Conservation (phyloP, 208 protist genomes). For the Leishmania martiniquensis region DNA sequence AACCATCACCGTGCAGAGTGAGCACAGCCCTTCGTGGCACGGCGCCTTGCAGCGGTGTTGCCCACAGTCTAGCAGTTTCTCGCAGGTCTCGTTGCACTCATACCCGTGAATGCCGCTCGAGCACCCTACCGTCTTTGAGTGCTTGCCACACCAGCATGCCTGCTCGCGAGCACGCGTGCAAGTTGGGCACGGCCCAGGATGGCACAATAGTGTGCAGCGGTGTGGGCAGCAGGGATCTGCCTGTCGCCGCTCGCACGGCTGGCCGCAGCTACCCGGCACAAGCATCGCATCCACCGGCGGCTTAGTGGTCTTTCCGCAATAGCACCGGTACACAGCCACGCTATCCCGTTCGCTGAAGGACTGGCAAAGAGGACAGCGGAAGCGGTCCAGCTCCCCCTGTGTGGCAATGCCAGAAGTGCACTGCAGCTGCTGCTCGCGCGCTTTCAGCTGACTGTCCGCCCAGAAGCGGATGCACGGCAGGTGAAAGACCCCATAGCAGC, state of each 20-base stretch:
- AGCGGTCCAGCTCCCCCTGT: slow-evolving; percentile 36
- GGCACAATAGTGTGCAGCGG: slow-evolving; percentile 78
- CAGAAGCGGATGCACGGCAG: slow-evolving; percentile 69
- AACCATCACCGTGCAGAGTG: slow-evolving; percentile 68
- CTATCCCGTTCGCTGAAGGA: slow-evolving; percentile 25
- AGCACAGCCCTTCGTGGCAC: slow-evolving; percentile 91
- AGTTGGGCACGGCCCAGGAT: slow-evolving; percentile 79
- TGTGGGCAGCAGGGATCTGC: slow-evolving; percentile 68
- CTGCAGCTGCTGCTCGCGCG: slow-evolving; percentile 44
- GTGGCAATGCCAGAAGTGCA: slow-evolving; percentile 23
- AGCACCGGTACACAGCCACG: slow-evolving; percentile 59
- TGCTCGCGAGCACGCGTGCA: slow-evolving; percentile 66
- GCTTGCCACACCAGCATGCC: slow-evolving; percentile 84
- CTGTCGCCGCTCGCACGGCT: slow-evolving; percentile 60
- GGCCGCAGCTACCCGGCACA: slow-evolving; percentile 81
- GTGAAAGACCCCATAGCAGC: slow-evolving; percentile 81
- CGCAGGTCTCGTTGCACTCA: slow-evolving; percentile 79
- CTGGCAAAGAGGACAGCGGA: slow-evolving; percentile 81
- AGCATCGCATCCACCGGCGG: slow-evolving; percentile 63
- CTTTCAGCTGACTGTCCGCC: slow-evolving; percentile 49
- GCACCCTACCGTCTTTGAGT: slow-evolving; percentile 67
- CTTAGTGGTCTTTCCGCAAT: slow-evolving; percentile 71
- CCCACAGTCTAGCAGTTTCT: slow-evolving; percentile 74
- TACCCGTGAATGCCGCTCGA: slow-evolving; percentile 72
- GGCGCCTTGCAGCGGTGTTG: slow-evolving; percentile 71